Conservation (phyloP, 257 asterid species). For the Capsicum chinense region DNA sequence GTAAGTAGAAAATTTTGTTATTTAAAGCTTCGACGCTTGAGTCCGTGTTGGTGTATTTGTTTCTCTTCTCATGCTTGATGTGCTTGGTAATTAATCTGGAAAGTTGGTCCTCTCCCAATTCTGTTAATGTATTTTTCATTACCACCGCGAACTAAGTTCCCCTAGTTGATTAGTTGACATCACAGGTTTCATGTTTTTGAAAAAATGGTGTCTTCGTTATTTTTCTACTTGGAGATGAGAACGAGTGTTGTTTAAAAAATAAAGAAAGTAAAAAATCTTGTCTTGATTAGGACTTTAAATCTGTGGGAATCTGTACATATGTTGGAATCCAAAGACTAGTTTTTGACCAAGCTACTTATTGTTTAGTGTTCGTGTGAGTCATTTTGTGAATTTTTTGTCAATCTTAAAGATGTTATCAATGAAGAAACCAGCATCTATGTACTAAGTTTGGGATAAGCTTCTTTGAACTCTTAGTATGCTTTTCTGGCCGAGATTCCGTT, state of each 20-base stretch:
- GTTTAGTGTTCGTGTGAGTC: background rate
- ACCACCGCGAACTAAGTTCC: background rate
- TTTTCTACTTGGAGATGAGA: constrained; percentile 15
- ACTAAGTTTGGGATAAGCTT: background rate
- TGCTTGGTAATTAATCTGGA: background rate
- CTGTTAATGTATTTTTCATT: background rate
- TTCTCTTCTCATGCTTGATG: constrained; percentile 25
- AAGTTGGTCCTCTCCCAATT: background rate
- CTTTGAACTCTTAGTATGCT: background rate
- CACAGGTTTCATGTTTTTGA: background rate
- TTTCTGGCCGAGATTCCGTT: background rate
- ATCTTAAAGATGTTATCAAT: background rate
- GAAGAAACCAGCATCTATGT: background rate
- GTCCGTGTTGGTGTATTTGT: background rate
- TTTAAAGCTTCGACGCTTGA: background rate
- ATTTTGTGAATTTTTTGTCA: background rate
- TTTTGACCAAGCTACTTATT: background rate
- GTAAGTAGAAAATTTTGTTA: constrained; percentile 54
- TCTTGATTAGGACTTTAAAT: background rate
- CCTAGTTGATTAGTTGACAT: background rate
- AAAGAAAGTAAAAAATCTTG: background rate
- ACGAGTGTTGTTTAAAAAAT: background rate
- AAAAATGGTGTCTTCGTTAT: background rate
- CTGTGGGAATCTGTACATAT: background rate
- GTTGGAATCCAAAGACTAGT: constrained; percentile 19